Conservation (phyloP, 306 rosid species). For the Betula pendula region DNA sequence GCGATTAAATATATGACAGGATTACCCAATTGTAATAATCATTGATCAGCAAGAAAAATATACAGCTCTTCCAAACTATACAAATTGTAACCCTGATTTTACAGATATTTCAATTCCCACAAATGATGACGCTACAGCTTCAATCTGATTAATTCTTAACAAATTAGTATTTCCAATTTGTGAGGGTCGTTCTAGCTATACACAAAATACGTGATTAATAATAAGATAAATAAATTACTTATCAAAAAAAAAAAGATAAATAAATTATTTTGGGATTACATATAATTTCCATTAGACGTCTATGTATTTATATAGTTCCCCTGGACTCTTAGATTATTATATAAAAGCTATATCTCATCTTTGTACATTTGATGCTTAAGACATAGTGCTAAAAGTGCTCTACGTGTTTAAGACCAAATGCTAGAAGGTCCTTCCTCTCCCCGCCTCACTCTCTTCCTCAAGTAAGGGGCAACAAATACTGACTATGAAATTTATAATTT, state of each 20-base stretch:
- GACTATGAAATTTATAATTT: neutral
- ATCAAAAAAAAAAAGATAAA: no score
- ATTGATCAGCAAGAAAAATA: conserved; percentile 15
- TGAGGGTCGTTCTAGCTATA: neutral
- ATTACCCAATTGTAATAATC: conserved; percentile 17
- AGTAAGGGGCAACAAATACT: neutral
- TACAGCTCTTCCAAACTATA: neutral
- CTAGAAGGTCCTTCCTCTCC: conserved; percentile 1
- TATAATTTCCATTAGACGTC: no score
- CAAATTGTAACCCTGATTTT: neutral
- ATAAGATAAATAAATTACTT: no score
- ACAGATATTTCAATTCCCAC: neutral
- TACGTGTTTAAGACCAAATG: neutral
- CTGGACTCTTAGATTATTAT: neutral
- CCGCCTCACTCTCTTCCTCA: neutral
- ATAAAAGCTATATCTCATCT: neutral
- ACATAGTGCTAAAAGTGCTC: neutral
- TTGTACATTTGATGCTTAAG: neutral
- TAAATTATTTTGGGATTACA: no score
- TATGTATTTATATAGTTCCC: neutral
- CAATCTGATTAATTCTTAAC: neutral
- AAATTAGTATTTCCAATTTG: neutral
- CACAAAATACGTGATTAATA: no score
- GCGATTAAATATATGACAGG: conserved; percentile 14
- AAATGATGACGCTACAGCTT: neutral